Evolutionary conservation across 2,329 filamentous ascomycete genomes (phyloP).

Genomic region (Colletotrichum nymphaeae): DNA sequence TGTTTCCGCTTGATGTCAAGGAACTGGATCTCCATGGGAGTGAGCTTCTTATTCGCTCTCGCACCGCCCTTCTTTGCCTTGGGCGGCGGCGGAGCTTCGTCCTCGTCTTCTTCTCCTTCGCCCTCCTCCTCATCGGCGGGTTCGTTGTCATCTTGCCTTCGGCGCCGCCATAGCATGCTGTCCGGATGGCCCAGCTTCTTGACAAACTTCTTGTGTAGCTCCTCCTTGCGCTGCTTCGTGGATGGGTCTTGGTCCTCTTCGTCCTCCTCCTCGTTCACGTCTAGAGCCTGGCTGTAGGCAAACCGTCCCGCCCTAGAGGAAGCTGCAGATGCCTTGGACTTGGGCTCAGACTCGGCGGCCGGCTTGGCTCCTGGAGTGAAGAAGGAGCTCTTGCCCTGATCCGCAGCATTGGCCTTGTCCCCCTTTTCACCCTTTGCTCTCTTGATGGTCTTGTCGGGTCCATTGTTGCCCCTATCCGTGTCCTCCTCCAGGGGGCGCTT

Average conservation of each 20-base stretch:
- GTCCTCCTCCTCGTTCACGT: constrained; percentile 49
- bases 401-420: constrained; percentile 44
- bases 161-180: constrained; percentile 76
- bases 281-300: constrained; percentile 57
- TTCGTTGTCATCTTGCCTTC: constrained; percentile 65
- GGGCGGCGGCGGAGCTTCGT: constrained; percentile 60
- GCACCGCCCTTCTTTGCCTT: constrained; percentile 73
- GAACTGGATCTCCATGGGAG: constrained; percentile 93
- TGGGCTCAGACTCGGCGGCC: constrained; percentile 38
- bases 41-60: constrained; percentile 76
- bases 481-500: constrained; percentile 67
- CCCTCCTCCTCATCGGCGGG: constrained; percentile 64
- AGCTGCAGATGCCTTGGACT: constrained; percentile 39
- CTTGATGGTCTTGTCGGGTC: constrained; percentile 54
- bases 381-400: constrained; percentile 50
- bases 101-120: constrained; percentile 64
- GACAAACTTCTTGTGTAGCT: constrained; percentile 86
- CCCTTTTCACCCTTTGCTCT: constrained; percentile 56
- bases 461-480: constrained; percentile 55
- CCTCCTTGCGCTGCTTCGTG: constrained; percentile 70
- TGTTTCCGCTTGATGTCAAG: constrained; percentile 94
- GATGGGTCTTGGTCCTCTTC: constrained; percentile 62
- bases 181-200: constrained; percentile 90
- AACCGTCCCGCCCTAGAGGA: constrained; percentile 63
- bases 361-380: constrained; percentile 41